Evolutionary conservation across 2,329 filamentous ascomycete species (phyloP).

Genomic region (Mollisia scopiformis): DNA sequence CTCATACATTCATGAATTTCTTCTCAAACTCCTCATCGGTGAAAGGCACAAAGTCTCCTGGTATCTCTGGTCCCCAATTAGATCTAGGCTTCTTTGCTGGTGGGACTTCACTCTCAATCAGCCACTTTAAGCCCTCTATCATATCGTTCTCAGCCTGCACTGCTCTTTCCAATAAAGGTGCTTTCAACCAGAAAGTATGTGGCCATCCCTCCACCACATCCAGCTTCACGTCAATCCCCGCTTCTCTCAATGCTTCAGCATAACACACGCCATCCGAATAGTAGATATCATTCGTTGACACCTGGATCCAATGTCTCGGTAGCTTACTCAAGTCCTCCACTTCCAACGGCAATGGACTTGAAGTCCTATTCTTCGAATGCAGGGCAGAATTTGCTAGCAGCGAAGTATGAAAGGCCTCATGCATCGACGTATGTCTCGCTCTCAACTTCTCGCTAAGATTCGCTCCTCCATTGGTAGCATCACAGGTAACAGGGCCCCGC

Average conservation of each 20-base stretch:
- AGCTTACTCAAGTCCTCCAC: constrained; percentile 33
- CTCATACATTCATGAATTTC: neutral
- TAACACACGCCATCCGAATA: constrained; percentile 56
- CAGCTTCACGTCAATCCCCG: constrained; percentile 44
- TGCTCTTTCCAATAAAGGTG: constrained; percentile 44
- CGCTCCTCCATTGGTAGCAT: constrained; percentile 42
- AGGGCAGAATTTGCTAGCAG: constrained; percentile 39
- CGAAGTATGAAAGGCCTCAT: constrained; percentile 40
- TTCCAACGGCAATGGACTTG: constrained; percentile 48
- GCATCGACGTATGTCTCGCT: constrained; percentile 43
- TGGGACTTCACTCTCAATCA: constrained; percentile 29
- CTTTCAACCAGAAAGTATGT: constrained; percentile 56
- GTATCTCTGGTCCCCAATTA: neutral
- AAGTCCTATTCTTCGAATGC: constrained; percentile 40
- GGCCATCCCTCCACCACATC: constrained; percentile 50
- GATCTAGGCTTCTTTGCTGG: neutral
- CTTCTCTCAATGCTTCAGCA: constrained; percentile 44
- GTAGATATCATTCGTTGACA: constrained; percentile 53
- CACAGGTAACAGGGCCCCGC: constrained; percentile 52
- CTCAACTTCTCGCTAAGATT: constrained; percentile 43
- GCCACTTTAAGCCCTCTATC: constrained; percentile 46
- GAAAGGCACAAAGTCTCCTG: neutral
- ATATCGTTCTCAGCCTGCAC: constrained; percentile 46
- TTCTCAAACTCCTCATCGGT: neutral
- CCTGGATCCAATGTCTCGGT: constrained; percentile 49